Base-by-base conservation (phyloP, 1,284 basidiomycete species). In the Anthracocystis walkeri region DNA sequence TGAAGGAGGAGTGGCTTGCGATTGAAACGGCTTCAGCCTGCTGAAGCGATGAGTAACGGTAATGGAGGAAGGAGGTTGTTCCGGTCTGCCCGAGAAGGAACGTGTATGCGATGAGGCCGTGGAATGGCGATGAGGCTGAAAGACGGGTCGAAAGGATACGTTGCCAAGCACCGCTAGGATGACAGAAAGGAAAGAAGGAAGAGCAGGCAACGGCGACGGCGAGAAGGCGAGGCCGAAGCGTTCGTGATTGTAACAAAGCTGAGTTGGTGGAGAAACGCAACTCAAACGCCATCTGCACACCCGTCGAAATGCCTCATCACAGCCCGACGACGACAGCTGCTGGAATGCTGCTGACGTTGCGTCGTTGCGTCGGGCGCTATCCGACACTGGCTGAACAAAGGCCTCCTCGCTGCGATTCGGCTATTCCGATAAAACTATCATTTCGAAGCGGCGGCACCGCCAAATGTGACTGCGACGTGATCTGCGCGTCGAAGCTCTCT, bases 11-110 rank as follows among this genome's bases (percentile, higher is more conserved):
- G 23, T 49, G 45, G 58, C n/a, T n/a, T 48, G 51, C 33, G 21
- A n/a, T 20, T 21, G 35, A 27, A 4, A 38, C 35, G 35, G 29
- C 59, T 68, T 57, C 58, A 62, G 54, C 58, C 65, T 31, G 65
- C 65, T 62, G 65, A 54, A 68, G 60, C 29, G 41, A 31, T 29
- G 7, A 52, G 21, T 16, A 25, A 21, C 6, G 20, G 8, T 31
- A 16, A 38, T 38, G 35, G 53, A 12, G 23, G 10, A 5, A 44
- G n/a, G 42, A 40, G 7, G n/a, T 25, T 16, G 48, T 57, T 46
- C 31, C 54, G 38, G 14, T 66, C 65, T 66, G 25, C 58, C 58
- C 45, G 58, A 66, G 54, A 56, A 40, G 53, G 54, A 61, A n/a
- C 16, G 18, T 23, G 38, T 29, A 38, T 29, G n/a, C 7, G 35